Conservation (phyloP, 2,329 filamentous ascomycete species). For the Aspergillus clavatus region DNA sequence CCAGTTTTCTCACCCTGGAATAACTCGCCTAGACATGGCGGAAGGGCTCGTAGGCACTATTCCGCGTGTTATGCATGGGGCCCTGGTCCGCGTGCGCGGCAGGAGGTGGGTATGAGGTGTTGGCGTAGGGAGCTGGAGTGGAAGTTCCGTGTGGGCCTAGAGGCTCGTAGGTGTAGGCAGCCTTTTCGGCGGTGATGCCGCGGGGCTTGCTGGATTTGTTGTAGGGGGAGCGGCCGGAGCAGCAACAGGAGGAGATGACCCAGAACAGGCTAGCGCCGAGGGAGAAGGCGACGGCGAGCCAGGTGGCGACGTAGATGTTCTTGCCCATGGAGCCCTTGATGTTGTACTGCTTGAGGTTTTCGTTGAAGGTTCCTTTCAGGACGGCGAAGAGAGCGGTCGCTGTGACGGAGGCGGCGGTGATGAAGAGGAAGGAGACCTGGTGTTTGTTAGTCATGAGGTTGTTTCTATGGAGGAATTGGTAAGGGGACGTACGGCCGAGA, state of each 20-base stretch:
- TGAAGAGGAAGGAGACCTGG: conserved; percentile 52
- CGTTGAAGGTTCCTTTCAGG: conserved; percentile 64
- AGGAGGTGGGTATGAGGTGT: conserved; percentile 27
- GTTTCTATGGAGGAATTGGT: conserved; percentile 29
- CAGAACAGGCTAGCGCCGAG: conserved; percentile 79
- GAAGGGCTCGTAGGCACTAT: conserved; percentile 36
- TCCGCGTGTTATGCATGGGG: conserved; percentile 22
- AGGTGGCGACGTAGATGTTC: conserved; percentile 66
- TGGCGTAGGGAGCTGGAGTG: conserved; percentile 17
- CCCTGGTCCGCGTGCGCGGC: conserved; percentile 17
- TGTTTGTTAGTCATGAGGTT: conserved; percentile 3
- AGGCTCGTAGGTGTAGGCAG: conserved; percentile 57
- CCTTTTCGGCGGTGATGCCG: conserved; percentile 53
- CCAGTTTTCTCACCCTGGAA: too few relatives aligned
- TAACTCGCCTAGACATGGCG: conserved; percentile 36
- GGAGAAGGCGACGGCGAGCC: conserved; percentile 75
- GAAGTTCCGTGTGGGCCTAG: conserved; percentile 34
- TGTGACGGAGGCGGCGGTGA: conserved; percentile 63
- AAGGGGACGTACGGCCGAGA: conserved; percentile 59
- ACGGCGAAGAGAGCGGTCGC: conserved; percentile 69
- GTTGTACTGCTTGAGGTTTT: conserved; percentile 64
- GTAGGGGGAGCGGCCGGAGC: conserved; percentile 59
- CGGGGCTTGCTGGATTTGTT: conserved; percentile 37
- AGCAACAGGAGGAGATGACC: conserved; percentile 89
- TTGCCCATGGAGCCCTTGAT: conserved; percentile 63